Evolutionary conservation across 345 rosid species (phyloP).

Genomic region (Barbarea vulgaris): DNA sequence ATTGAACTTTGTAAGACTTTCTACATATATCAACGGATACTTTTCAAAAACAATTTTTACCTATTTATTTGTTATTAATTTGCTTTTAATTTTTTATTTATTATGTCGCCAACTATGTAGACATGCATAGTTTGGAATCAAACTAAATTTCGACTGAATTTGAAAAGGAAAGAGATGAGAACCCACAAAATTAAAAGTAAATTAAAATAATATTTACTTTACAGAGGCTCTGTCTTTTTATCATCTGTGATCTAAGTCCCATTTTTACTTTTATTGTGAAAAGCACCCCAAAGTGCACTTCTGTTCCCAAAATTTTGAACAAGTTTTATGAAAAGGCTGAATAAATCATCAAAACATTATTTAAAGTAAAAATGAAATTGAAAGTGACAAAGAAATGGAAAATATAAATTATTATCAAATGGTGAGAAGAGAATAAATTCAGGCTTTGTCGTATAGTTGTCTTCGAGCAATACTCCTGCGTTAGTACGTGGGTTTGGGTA

Average conservation of each 20-base stretch:
- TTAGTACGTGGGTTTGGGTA: conserved; percentile 36
- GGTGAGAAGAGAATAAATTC: conserved; percentile 30
- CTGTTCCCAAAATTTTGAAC: conserved; percentile 41
- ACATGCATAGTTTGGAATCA: conserved; percentile 29
- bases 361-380: not conserved
- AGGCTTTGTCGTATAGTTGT: conserved; percentile 55
- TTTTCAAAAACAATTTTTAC: not conserved
- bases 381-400: not conserved
- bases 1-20: conserved; percentile 11
- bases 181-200: not conserved
- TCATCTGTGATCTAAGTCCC: conserved; percentile 40
- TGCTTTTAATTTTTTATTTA: not conserved
- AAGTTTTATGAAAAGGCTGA: conserved; percentile 32
- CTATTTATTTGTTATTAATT: not conserved
- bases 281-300: conserved; percentile 44
- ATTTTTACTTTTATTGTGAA: conserved; percentile 42
- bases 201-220: conserved; percentile 30
- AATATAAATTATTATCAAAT: conserved; percentile 15
- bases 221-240: conserved; percentile 37
- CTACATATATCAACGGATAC: not conserved
- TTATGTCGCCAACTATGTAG: not conserved
- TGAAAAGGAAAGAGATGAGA: conserved; percentile 22
- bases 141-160: not conserved
- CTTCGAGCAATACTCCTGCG: conserved; percentile 19
- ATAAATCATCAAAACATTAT: conserved; percentile 39